A percentile compares a stretch with the other conserved stretches of the same genome.
Evolutionary conservation across 352 stramenopile genomes (phyloP).

Genomic region (Phytophthora ohioensis): DNA sequence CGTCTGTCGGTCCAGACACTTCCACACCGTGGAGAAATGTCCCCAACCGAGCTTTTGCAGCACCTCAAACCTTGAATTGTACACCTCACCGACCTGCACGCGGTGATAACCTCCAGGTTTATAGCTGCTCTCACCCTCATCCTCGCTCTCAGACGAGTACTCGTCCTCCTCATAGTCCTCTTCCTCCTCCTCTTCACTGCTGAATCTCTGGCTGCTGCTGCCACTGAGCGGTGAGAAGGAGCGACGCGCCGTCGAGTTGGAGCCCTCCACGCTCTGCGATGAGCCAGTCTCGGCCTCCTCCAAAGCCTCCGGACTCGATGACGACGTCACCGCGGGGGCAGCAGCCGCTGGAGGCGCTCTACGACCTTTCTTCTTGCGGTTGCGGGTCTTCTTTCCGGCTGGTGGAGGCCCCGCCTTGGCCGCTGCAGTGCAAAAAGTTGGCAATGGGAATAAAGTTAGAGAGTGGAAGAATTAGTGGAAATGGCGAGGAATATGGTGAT

Average conservation of each 20-base stretch:
- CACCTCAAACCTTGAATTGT: conserved; percentile 95
- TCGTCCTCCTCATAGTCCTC: conserved; percentile 87
- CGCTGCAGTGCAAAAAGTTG: conserved; percentile 14
- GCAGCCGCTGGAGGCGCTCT: conserved; percentile 13
- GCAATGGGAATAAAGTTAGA: conserved; percentile 13
- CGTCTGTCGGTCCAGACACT: conserved; percentile 92
- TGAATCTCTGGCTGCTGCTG: conserved; percentile 31
- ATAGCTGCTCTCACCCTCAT: conserved; percentile 96
- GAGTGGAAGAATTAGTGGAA: background rate
- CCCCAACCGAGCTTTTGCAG: conserved; percentile 99
- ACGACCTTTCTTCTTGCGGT: conserved; percentile 48
- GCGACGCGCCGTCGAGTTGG: conserved; percentile 37
- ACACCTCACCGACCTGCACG: conserved; percentile 93
- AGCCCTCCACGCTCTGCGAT: conserved; percentile 33
- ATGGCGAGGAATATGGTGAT: background rate
- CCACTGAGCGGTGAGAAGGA: conserved; percentile 46
- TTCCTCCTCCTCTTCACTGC: conserved; percentile 33
- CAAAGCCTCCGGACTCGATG: conserved; percentile 29
- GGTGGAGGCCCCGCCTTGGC: conserved; percentile 20
- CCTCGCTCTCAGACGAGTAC: conserved; percentile 84
- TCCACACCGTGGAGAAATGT: conserved; percentile 99
- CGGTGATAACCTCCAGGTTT: conserved; percentile 98
- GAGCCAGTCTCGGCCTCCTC: conserved; percentile 27
- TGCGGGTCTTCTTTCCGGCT: conserved; percentile 37
- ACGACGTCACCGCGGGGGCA: conserved; percentile 15